Percentiles rank a stretch among this genome's conserved stretches.
Evolutionary conservation across 2,329 filamentous ascomycete species (phyloP).

Genomic region (Ilyonectria mors-panacis): DNA sequence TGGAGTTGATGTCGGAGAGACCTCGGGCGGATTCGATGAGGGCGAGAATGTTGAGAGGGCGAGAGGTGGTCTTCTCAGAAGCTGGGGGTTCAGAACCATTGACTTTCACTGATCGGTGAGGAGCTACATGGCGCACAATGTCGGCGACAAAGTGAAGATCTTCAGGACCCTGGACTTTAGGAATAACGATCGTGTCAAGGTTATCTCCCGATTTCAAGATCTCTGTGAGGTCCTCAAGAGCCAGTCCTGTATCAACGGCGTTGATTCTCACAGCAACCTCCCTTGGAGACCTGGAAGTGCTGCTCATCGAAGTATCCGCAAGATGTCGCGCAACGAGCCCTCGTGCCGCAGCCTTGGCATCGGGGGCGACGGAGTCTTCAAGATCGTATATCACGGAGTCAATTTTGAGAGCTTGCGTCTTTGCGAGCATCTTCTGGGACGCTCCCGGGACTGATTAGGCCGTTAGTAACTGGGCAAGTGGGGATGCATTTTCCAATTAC

Average conservation of each 20-base stretch:
- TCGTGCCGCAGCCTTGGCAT: conserved; percentile 12
- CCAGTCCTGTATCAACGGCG: conserved; percentile 17
- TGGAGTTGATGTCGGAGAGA: conserved; percentile 11
- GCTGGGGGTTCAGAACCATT: neutral
- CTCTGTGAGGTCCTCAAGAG: conserved; percentile 13
- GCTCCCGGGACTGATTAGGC: conserved; percentile 25
- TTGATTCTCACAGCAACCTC: conserved; percentile 19
- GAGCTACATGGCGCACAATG: conserved; percentile 13
- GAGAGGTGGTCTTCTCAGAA: neutral
- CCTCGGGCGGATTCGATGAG: conserved; percentile 18
- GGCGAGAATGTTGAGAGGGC: conserved; percentile 11
- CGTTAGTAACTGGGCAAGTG: neutral
- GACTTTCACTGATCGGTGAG: neutral
- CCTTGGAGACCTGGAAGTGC: neutral
- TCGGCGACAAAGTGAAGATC: conserved; percentile 20
- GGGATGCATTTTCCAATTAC: neutral
- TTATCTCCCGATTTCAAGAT: conserved; percentile 2
- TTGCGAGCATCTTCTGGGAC: conserved; percentile 27
- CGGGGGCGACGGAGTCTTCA: conserved; percentile 25
- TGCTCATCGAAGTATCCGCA: conserved; percentile 8
- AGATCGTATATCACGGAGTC: conserved; percentile 29
- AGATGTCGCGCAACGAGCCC: conserved; percentile 14
- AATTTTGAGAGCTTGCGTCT: conserved; percentile 4
- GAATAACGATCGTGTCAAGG: conserved; percentile 14
- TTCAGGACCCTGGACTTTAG: conserved; percentile 13